These are phyloP conservation scores for Magnolia changhungtana DNA, from an alignment of 164 flowering plant genomes.

Conservation along the genomic window DNA sequence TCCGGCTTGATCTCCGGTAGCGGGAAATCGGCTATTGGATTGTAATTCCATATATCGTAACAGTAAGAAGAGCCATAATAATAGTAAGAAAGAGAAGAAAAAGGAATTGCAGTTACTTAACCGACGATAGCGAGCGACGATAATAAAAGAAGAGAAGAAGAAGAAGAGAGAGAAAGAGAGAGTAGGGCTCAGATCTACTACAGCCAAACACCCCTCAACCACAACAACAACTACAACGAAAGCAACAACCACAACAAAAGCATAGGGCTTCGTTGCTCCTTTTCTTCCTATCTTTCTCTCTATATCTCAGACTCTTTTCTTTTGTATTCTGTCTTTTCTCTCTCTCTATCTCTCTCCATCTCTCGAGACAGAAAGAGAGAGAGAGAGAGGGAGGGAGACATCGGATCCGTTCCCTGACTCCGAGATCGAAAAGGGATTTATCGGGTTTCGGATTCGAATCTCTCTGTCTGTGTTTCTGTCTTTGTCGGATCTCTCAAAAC, in stretches of 20 bases:
- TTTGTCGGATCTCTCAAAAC: not conserved
- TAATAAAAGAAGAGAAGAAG: not conserved
- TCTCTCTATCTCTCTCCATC: not conserved
- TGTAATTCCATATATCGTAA: not conserved
- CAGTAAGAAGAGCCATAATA: not conserved
- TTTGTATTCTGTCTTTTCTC: too few relatives aligned
- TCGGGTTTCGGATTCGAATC: not conserved
- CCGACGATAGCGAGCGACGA: not conserved
- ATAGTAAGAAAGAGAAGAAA: not conserved
- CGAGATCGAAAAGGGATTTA: not conserved
- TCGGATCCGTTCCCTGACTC: not conserved
- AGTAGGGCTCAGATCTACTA: not conserved
- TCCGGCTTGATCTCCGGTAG: not conserved
- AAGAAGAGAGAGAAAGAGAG: slow-evolving; percentile 6
- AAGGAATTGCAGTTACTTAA: not conserved
- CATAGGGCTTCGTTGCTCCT: too few relatives aligned
- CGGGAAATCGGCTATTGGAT: not conserved
- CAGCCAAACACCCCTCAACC: not conserved
- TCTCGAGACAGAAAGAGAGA: not conserved
- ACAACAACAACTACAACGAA: not conserved
- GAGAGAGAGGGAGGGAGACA: not conserved
- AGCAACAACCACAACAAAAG: not conserved
- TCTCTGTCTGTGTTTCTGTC: not conserved
- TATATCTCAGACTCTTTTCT: too few relatives aligned
- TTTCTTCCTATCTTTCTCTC: too few relatives aligned